Conservation (phyloP, 2,329 filamentous ascomycete genomes). For the Pleomassaria siparia region DNA sequence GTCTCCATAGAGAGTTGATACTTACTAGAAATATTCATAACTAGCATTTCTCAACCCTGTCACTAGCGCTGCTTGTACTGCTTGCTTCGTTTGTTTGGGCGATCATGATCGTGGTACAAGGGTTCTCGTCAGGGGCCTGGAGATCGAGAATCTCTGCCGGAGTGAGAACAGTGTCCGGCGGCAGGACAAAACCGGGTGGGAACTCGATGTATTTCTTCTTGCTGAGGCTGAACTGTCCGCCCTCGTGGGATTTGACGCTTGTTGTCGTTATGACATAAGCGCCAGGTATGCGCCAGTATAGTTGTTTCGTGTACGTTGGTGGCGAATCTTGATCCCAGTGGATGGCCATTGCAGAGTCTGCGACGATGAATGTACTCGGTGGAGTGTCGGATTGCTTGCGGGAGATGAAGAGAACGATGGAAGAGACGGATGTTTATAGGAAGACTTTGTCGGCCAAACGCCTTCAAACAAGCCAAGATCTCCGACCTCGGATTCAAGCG, state of each 20-base stretch:
- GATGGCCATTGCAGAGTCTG: not conserved
- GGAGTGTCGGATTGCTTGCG: too few species aligned
- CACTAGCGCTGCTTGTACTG: not conserved
- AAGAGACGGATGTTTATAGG: not conserved
- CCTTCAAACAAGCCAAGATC: too few species aligned
- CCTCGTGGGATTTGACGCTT: not conserved
- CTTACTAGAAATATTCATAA: too few species aligned
- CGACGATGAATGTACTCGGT: too few species aligned
- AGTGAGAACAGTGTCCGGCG: not conserved
- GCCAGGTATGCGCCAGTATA: not conserved
- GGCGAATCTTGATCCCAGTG: not conserved
- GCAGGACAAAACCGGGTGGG: not conserved
- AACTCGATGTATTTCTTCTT: slow-evolving; percentile 1
- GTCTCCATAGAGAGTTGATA: too few species aligned
- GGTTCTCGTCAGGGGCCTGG: not conserved
- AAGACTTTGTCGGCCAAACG: too few species aligned
- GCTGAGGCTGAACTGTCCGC: not conserved
- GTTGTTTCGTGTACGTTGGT: not conserved
- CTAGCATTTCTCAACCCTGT: too few species aligned
- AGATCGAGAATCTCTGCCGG: not conserved
- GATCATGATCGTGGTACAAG: not conserved
- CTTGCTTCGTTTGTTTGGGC: not conserved
- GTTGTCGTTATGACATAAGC: not conserved
- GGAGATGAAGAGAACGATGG: not conserved
- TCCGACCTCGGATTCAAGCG: not conserved